Evolutionary conservation across 2,329 filamentous ascomycete genomes (phyloP).

Genomic region (Verticillium albo-atrum): DNA sequence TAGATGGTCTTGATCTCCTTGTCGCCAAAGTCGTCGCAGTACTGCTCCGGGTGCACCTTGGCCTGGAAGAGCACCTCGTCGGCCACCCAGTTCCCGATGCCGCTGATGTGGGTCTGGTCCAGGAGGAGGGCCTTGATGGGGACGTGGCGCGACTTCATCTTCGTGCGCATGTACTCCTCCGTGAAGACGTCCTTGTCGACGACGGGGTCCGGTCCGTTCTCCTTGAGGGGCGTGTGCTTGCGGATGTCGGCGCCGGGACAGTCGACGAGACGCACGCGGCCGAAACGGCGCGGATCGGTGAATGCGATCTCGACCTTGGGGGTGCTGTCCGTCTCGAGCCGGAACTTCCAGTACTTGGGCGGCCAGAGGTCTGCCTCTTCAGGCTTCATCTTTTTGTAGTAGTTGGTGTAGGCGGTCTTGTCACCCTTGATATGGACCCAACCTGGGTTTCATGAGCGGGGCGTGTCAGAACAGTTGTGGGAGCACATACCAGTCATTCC

Average conservation of each 20-base stretch:
- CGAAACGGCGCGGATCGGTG: slow-evolving; percentile 76
- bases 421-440: slow-evolving; percentile 87
- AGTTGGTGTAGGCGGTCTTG: slow-evolving; percentile 72
- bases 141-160: slow-evolving; percentile 71
- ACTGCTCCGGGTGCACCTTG: slow-evolving; percentile 86
- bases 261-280: slow-evolving; percentile 75
- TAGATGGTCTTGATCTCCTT: slow-evolving; percentile 69
- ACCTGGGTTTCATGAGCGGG: slow-evolving; percentile 31
- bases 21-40: slow-evolving; percentile 75
- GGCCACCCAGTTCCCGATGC: slow-evolving; percentile 95
- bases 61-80: slow-evolving; percentile 93
- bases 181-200: slow-evolving; percentile 75
- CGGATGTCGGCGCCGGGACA: slow-evolving; percentile 74
- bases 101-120: slow-evolving; percentile 83
- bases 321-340: slow-evolving; percentile 58
- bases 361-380: slow-evolving; percentile 69
- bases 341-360: slow-evolving; percentile 85
- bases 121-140: slow-evolving; percentile 86
- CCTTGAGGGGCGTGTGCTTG: slow-evolving; percentile 70
- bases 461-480: background rate
- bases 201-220: slow-evolving; percentile 93
- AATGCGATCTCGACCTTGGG: slow-evolving; percentile 65
- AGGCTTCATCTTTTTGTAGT: slow-evolving; percentile 68
- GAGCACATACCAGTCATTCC: slow-evolving; percentile 57
- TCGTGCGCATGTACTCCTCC: slow-evolving; percentile 65